phyloP scores from a whole-genome alignment of 2,329 filamentous ascomycete genomes.

The Leptodontidium sp. region DNA sequence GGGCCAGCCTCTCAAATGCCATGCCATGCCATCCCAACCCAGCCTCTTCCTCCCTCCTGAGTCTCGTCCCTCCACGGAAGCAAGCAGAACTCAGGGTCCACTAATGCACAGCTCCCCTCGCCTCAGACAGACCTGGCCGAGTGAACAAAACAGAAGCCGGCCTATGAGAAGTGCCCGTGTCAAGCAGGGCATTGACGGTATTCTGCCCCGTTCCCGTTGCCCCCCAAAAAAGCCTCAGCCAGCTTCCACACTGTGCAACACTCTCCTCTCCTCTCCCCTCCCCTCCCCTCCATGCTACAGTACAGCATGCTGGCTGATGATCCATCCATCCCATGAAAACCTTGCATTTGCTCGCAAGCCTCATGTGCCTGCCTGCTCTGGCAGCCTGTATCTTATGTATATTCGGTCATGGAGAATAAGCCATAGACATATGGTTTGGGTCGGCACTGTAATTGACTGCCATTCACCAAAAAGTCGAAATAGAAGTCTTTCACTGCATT shows the following conservation, averaged over 20 bases:
- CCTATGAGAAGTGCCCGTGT: not conserved
- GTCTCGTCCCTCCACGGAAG: not conserved
- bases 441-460: not conserved
- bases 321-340: not conserved
- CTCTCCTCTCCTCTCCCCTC: not conserved
- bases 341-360: not conserved
- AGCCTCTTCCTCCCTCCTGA: not conserved
- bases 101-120: not conserved
- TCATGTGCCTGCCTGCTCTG: not conserved
- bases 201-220: constrained; percentile 1
- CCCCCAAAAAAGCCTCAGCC: not conserved
- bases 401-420: not conserved
- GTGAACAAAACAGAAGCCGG: not conserved
- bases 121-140: not conserved
- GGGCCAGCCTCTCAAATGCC: not conserved
- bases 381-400: not conserved
- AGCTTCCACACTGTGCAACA: constrained; percentile 5
- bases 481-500: not conserved
- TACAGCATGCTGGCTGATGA: not conserved
- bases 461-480: not conserved
- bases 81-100: constrained; percentile 12
- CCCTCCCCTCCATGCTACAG: not conserved
- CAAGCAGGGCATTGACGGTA: not conserved
- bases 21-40: too few relatives aligned
- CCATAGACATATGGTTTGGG: not conserved